Base-by-base conservation (phyloP, 164 flowering plant species). In the Dillenia suffruticosa region DNA sequence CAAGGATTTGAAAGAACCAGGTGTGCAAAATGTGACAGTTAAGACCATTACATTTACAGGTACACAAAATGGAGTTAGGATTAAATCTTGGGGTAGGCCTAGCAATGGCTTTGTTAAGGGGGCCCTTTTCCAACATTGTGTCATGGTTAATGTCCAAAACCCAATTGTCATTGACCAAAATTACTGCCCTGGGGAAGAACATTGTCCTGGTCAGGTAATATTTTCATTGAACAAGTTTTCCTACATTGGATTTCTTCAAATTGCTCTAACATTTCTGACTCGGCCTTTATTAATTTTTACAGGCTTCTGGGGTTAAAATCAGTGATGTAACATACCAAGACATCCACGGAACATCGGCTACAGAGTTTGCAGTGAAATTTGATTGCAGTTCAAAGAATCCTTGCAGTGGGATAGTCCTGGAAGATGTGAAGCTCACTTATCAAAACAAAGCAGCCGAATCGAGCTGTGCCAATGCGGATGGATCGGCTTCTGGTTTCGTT, bases 111-210 rank as follows among this genome's bases (percentile, higher is more conserved):
- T 86, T 57, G 95, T 79, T 1, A 71, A 46, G 13, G 63, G 72
- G 7, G 79, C 86, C 10, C 26, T 68, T 5, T 90, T 80, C 70
- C 76, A 84, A 46, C 69, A 84, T 40, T 66, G 55, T 9, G 16
- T 62, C 9, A 85, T 88, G 87, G 51, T 15, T 0, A 70, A 81
- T 64, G 87, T 80, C 49, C 44, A 74, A 44, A 82, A 86, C 54
- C 96, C 92, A 44, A 86, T 90, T 8, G 43, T 88, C 8, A 86
- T 90, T 7, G 90, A 86, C 62, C 92, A 90, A 66, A 70, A 81
- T 52, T 88, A 88, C 68, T 90, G 97, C 62, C 94, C 94, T 10
- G 10, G 64, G 51, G 44, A 78, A 6, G 10, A 54, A 11, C 60
- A 54, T 11, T 89, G 93, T 54, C 88, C 96, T 24, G 52, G 52